A percentile compares a stretch with the other conserved stretches of the same genome.
Evolutionary conservation across 345 rosid genomes (phyloP).

Genomic region (Eucalyptus tenuipes): DNA sequence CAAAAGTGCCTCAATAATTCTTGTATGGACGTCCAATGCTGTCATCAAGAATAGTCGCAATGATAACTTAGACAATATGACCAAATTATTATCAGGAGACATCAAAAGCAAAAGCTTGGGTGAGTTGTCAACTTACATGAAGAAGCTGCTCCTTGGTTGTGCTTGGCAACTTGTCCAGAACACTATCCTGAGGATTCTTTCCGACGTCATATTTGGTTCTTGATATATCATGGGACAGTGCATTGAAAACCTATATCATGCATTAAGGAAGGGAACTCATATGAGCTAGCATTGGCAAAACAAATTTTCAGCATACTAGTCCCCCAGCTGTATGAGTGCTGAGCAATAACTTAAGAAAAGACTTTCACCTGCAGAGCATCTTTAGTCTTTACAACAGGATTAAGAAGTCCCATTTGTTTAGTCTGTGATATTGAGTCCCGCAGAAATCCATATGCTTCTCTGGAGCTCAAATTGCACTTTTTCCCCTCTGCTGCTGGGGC

Average conservation of each 20-base stretch:
- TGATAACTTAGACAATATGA: neutral
- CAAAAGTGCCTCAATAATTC: conserved; percentile 82
- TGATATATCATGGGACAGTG: conserved; percentile 69
- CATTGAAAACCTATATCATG: conserved; percentile 51
- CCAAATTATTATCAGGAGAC: neutral
- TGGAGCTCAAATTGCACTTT: conserved; percentile 24
- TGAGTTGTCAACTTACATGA: conserved; percentile 31
- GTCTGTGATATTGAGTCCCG: conserved; percentile 48
- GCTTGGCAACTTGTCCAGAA: conserved; percentile 66
- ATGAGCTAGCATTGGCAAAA: neutral
- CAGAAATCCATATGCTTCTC: conserved; percentile 56
- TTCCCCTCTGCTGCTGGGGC: conserved; percentile 12
- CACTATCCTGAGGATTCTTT: conserved; percentile 66
- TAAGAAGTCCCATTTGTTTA: conserved; percentile 40
- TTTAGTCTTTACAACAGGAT: conserved; percentile 62
- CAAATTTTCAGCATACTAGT: neutral
- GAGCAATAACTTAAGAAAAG: neutral
- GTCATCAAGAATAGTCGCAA: conserved; percentile 3
- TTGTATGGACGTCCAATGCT: conserved; percentile 75
- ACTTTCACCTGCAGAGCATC: conserved; percentile 57
- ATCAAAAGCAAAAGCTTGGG: neutral
- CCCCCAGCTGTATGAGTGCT: neutral
- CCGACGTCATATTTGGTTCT: conserved; percentile 65
- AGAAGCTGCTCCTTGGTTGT: conserved; percentile 64
- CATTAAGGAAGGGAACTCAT: neutral